Conservation (phyloP, 1,284 basidiomycete genomes). For the Golubevia sp. region DNA sequence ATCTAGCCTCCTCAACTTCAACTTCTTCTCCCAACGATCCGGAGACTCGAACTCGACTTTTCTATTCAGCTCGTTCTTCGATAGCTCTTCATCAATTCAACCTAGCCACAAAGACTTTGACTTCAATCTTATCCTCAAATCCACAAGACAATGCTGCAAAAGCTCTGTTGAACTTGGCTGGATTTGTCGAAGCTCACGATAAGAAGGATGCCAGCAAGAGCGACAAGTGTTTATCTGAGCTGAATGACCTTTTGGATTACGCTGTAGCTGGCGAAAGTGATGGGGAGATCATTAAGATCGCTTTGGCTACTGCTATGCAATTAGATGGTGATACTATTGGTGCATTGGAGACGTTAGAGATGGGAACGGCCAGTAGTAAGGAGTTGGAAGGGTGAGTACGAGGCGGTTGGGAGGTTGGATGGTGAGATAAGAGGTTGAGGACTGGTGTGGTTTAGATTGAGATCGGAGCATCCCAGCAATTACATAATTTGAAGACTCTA, state of each 20-base stretch:
- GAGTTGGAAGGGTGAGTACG: slow-evolving; percentile 43
- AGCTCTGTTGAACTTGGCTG: slow-evolving; percentile 21
- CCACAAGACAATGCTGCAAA: slow-evolving; percentile 32
- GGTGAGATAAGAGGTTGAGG: too few relatives aligned
- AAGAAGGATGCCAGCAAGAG: slow-evolving; percentile 17
- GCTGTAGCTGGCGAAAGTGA: slow-evolving; percentile 34
- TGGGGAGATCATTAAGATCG: slow-evolving; percentile 33
- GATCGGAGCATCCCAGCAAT: too few relatives aligned
- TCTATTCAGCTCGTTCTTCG: slow-evolving; percentile 53
- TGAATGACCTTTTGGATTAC: slow-evolving; percentile 47
- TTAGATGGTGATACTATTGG: slow-evolving; percentile 40
- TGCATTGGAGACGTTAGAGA: slow-evolving; percentile 43
- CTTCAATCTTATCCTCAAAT: neutral
- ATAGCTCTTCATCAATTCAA: slow-evolving; percentile 35
- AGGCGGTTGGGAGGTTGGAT: too few relatives aligned
- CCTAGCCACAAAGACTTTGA: slow-evolving; percentile 34
- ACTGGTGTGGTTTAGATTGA: too few relatives aligned
- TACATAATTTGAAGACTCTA: too few relatives aligned
- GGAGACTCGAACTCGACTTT: slow-evolving; percentile 19
- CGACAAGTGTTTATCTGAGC: slow-evolving; percentile 29
- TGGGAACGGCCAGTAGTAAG: slow-evolving; percentile 23
- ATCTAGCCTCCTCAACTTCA: slow-evolving; percentile 20
- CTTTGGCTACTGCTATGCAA: slow-evolving; percentile 40
- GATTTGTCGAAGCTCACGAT: slow-evolving; percentile 28
- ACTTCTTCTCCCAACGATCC: slow-evolving; percentile 20